Evolutionary conservation across 2,329 filamentous ascomycete species (phyloP).

Genomic region (Ophiosphaerella narmari): DNA sequence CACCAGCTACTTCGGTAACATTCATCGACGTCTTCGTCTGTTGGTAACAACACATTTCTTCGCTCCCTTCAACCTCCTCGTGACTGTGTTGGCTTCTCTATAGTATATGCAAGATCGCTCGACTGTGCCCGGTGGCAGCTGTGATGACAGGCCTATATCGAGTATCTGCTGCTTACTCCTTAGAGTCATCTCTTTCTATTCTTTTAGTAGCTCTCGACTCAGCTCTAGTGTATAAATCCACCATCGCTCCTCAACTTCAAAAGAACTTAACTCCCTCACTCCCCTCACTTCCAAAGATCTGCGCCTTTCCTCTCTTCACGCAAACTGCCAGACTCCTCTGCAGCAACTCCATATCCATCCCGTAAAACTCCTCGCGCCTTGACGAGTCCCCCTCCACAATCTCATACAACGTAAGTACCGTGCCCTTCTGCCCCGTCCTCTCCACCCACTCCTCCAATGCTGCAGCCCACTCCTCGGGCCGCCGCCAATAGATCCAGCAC

Average conservation of each 20-base stretch:
- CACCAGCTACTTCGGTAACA: background rate
- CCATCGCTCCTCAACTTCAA: constrained; percentile 44
- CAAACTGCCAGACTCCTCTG: constrained; percentile 78
- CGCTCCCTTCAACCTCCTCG: no score
- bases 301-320: constrained; percentile 88
- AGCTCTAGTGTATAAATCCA: no score
- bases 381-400: constrained; percentile 85
- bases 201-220: no score
- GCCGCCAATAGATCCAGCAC: constrained; percentile 81
- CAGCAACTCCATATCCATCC: constrained; percentile 83
- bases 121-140: no score
- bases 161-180: no score
- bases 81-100: no score
- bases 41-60: background rate
- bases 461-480: constrained; percentile 87
- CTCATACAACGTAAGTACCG: constrained; percentile 91
- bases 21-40: background rate
- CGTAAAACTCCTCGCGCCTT: constrained; percentile 71
- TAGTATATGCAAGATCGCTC: no score
- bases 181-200: no score
- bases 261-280: constrained; percentile 97
- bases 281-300: constrained; percentile 83
- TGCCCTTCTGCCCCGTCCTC: constrained; percentile 83
- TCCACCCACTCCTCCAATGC: constrained; percentile 80
- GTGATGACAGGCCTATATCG: no score